These are phyloP conservation scores for Colletotrichum salicis DNA, from an alignment of 2,329 filamentous ascomycete genomes.

Conservation along the genomic window DNA sequence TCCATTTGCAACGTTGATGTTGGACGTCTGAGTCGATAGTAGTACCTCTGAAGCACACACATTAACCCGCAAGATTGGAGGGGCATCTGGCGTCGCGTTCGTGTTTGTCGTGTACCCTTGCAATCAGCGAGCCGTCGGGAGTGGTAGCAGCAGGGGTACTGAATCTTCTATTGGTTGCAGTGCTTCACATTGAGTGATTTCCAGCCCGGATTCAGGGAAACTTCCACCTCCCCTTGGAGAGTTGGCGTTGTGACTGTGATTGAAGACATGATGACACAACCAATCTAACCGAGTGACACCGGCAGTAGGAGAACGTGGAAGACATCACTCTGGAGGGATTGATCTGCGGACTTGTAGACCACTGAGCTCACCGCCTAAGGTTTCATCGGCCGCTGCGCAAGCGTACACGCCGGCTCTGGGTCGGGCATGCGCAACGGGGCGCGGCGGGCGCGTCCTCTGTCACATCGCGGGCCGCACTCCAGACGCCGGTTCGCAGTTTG, in stretches of 20 bases:
- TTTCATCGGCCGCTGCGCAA: neutral
- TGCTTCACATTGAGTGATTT: slow-evolving; percentile 1
- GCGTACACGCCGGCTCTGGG: neutral
- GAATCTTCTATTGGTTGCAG: neutral
- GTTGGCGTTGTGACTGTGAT: neutral
- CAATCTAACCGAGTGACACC: neutral
- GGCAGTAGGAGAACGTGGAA: neutral
- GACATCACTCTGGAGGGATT: neutral
- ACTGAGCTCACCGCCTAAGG: neutral
- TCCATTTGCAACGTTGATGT: neutral
- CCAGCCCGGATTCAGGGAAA: neutral
- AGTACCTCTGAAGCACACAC: neutral
- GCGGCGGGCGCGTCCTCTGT: neutral
- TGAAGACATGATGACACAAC: neutral
- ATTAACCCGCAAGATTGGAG: neutral
- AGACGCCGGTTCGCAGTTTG: neutral
- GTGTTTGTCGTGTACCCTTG: slow-evolving; percentile 2
- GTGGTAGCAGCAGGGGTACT: slow-evolving; percentile 1
- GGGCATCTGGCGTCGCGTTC: slow-evolving; percentile 7
- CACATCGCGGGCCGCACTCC: neutral
- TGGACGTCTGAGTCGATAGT: neutral
- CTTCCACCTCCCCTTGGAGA: neutral
- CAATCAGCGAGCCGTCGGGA: neutral
- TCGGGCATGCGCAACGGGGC: neutral
- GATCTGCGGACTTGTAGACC: neutral